A percentile compares a stretch with the other conserved stretches of the same genome.
These are phyloP conservation scores for Physaria fendleri DNA, from an alignment of 345 rosid genomes.

Conservation along the genomic window DNA sequence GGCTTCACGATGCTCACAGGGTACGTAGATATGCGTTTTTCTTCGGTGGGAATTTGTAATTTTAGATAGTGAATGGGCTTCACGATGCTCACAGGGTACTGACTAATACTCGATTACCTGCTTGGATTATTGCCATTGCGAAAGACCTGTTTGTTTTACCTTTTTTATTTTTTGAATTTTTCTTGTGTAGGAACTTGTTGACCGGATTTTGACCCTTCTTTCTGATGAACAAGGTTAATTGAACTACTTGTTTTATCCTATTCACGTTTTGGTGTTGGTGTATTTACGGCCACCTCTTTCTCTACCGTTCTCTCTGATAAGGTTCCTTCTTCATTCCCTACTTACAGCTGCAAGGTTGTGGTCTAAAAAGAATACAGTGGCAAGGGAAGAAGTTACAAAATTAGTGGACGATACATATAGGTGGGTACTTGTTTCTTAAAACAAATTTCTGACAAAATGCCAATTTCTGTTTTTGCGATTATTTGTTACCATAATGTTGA, in stretches of 20 bases:
- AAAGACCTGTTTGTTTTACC: background rate
- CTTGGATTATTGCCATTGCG: background rate
- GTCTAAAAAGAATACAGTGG: slow-evolving; percentile 59
- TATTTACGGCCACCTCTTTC: background rate
- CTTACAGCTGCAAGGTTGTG: slow-evolving; percentile 57
- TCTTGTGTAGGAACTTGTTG: slow-evolving; percentile 73
- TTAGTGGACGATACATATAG: slow-evolving; percentile 88
- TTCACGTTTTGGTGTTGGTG: background rate
- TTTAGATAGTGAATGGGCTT: background rate
- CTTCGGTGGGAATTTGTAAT: background rate
- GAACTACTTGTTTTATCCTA: background rate
- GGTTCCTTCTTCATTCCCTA: background rate
- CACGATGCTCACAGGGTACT: background rate
- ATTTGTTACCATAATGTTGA: slow-evolving; percentile 10
- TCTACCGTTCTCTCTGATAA: slow-evolving; percentile 8
- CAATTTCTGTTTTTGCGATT: background rate
- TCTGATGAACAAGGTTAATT: slow-evolving; percentile 71
- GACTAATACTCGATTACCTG: background rate
- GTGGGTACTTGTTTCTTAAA: slow-evolving; percentile 24
- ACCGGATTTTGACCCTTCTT: slow-evolving; percentile 57
- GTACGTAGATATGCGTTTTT: background rate
- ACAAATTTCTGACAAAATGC: background rate
- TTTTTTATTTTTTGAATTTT: background rate
- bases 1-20: background rate
- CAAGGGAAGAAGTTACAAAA: slow-evolving; percentile 85